Conservation (phyloP, 208 protist species). For the Acanthamoeba royreba region DNA sequence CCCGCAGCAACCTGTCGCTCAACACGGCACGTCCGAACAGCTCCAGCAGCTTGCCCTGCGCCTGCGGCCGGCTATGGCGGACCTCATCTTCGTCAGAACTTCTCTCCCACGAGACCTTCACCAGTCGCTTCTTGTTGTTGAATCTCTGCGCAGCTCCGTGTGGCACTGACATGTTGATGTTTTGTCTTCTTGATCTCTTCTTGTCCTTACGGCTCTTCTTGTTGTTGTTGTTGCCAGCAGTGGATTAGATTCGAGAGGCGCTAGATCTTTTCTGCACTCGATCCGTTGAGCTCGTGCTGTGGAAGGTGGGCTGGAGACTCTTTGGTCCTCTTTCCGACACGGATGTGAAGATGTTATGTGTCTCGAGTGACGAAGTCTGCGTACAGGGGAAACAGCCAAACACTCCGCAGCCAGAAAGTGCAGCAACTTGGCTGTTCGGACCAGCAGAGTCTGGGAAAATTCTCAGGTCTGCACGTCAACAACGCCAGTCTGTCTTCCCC, state of each 20-base stretch:
- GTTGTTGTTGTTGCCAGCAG: no score
- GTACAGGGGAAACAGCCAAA: no score
- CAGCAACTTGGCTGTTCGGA: neutral
- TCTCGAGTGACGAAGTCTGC: no score
- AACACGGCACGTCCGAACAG: neutral
- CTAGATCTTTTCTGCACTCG: neutral
- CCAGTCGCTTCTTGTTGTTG: conserved; percentile 18
- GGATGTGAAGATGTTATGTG: no score
- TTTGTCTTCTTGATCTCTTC: no score
- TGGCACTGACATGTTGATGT: neutral
- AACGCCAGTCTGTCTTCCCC: neutral
- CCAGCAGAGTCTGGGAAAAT: neutral
- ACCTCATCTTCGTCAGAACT: neutral
- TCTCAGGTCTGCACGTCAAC: neutral
- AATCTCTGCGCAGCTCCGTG: neutral
- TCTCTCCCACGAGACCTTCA: neutral
- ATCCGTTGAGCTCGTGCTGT: neutral
- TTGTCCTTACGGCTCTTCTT: neutral
- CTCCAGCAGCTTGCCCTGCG: neutral
- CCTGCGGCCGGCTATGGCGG: neutral
- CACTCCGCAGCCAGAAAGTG: no score
- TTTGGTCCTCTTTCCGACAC: no score
- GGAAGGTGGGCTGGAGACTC: no score
- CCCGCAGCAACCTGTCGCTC: neutral
- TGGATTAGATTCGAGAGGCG: neutral